Percentiles rank a stretch among this genome's conserved stretches.
These are phyloP conservation scores for Taiozyma onychis DNA, from an alignment of 1,139 yeast genomes.

Conservation along the genomic window DNA sequence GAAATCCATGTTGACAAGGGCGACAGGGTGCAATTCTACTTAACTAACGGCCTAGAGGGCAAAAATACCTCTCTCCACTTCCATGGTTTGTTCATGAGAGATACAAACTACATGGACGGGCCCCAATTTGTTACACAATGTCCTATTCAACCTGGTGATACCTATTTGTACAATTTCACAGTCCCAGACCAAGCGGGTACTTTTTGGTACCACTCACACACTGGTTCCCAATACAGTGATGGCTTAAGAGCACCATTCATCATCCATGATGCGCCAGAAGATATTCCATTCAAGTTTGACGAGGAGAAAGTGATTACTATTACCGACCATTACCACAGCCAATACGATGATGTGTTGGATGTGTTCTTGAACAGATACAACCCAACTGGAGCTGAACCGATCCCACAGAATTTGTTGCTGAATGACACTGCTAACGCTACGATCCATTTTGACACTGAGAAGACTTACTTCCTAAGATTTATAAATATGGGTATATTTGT, in stretches of 20 bases:
- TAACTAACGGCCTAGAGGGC: constrained; percentile 52
- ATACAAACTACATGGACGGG: constrained; percentile 65
- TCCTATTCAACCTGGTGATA: constrained; percentile 63
- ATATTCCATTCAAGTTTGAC: constrained; percentile 48
- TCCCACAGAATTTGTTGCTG: constrained; percentile 60
- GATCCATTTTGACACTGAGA: constrained; percentile 52
- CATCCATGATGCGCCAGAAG: constrained; percentile 47
- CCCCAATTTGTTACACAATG: constrained; percentile 76
- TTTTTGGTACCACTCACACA: constrained; percentile 82
- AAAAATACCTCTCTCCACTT: constrained; percentile 63
- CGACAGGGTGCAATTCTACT: constrained; percentile 53
- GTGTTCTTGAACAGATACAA: constrained; percentile 56
- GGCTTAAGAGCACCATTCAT: constrained; percentile 72
- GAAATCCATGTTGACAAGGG: constrained; percentile 56
- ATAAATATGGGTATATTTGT: constrained; percentile 67
- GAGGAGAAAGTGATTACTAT: constrained; percentile 53
- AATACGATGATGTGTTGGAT: constrained; percentile 38
- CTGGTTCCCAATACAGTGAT: constrained; percentile 71
- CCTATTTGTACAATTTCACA: constrained; percentile 58
- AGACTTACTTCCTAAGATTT: constrained; percentile 57
- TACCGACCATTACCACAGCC: constrained; percentile 58
- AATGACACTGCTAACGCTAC: constrained; percentile 59
- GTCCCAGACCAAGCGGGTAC: constrained; percentile 65
- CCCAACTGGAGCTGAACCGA: constrained; percentile 82
- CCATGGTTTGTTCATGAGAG: constrained; percentile 69